A percentile compares a stretch with the other conserved stretches of the same genome.
Conservation (phyloP, 2,329 filamentous ascomycete genomes). For the Neospermospora avenae region DNA sequence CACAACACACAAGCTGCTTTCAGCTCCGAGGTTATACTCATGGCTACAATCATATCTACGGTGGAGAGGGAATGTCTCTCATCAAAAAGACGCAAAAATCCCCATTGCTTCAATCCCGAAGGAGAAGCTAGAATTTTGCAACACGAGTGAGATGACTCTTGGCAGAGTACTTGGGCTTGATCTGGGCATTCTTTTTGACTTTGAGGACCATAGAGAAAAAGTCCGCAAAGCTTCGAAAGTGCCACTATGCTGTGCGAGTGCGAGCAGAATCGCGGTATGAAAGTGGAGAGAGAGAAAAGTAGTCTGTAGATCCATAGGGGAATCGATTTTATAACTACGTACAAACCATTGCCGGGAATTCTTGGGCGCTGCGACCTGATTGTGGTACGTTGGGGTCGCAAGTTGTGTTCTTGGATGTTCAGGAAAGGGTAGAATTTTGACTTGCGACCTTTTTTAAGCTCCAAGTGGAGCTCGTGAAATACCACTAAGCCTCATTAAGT, state of each 20-base stretch:
- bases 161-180: slow-evolving; percentile 72
- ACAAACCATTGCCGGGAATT: slow-evolving; percentile 1
- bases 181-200: slow-evolving; percentile 90
- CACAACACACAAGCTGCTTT: no score
- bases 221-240: slow-evolving; percentile 89
- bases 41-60: neutral
- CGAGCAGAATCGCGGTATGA: neutral
- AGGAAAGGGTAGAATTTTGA: no score
- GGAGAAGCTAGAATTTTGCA: slow-evolving; percentile 70
- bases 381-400: no score
- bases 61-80: slow-evolving; percentile 60
- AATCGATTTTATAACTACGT: neutral
- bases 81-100: slow-evolving; percentile 82
- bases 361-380: neutral
- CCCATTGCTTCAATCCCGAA: slow-evolving; percentile 57
- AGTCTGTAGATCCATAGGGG: neutral
- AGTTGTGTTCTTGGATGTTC: no score
- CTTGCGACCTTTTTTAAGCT: no score
- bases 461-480: no score
- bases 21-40: neutral
- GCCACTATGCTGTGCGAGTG: slow-evolving; percentile 45
- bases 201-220: slow-evolving; percentile 65
- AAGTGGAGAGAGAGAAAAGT: neutral
- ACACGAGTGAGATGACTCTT: slow-evolving; percentile 92
- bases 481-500: no score